Evolutionary conservation across 345 rosid genomes (phyloP).

Genomic region (Murraya paniculata): DNA sequence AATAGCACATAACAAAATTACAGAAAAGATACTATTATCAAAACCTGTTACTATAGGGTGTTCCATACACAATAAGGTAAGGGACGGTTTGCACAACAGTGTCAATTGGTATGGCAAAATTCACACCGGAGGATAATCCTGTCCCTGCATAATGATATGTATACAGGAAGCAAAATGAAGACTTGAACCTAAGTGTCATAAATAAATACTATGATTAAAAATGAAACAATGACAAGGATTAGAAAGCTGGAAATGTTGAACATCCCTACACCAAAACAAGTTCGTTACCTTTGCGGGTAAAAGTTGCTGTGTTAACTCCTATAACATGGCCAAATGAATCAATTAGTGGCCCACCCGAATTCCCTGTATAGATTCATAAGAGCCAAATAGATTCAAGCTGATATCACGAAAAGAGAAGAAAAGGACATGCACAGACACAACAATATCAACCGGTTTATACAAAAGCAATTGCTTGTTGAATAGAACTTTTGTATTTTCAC

Average conservation of each 20-base stretch:
- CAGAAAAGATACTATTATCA: conserved; percentile 24
- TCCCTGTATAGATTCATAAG: conserved; percentile 37
- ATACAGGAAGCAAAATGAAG: background rate
- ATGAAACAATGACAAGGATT: background rate
- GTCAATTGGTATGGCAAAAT: conserved; percentile 81
- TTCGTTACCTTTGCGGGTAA: conserved; percentile 69
- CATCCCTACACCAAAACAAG: background rate
- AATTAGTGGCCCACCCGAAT: conserved; percentile 78
- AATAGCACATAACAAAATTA: background rate
- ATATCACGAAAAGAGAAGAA: background rate
- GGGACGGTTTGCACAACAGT: conserved; percentile 69
- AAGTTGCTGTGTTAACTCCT: conserved; percentile 87
- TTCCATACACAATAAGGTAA: conserved; percentile 77
- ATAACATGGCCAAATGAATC: conserved; percentile 81
- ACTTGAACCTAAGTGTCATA: background rate
- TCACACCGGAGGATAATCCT: conserved; percentile 78
- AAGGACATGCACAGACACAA: background rate
- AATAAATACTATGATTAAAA: background rate
- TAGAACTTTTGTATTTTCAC: conserved; percentile 20
- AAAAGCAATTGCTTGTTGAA: background rate
- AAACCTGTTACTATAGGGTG: conserved; percentile 74
- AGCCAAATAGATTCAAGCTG: background rate
- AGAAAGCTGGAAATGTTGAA: background rate
- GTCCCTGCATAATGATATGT: conserved; percentile 46
- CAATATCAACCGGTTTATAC: background rate